phyloP scores from a whole-genome alignment of 805 yeast genomes.

The Saccharomyces jurei region DNA sequence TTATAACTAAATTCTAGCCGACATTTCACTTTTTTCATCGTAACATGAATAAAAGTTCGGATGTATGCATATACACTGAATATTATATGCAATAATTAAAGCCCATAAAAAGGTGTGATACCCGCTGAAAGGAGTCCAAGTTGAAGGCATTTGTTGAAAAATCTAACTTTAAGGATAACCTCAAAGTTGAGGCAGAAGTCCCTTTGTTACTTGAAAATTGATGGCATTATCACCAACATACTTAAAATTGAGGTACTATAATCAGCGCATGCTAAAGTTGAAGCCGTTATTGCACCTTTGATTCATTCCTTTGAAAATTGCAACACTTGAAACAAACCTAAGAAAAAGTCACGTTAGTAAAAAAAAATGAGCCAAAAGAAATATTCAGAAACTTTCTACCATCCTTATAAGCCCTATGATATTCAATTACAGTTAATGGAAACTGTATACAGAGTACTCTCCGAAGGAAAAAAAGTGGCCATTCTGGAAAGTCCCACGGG shows the following conservation, averaged over 20 bases:
- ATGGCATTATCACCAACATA: background rate
- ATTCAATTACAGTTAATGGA: slow-evolving; percentile 75
- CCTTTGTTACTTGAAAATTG: background rate
- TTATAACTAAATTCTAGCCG: background rate
- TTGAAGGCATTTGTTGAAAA: background rate
- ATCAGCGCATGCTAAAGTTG: background rate
- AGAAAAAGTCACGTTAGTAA: background rate
- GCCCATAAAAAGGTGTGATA: background rate
- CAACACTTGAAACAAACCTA: background rate
- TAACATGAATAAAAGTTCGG: background rate
- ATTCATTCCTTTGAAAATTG: background rate
- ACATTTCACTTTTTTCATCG: background rate
- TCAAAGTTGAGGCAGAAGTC: background rate
- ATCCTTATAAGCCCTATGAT: slow-evolving; percentile 75
- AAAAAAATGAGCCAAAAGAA: background rate
- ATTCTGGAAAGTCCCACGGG: slow-evolving; percentile 93
- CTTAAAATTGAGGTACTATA: background rate
- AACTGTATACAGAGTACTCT: slow-evolving; percentile 56
- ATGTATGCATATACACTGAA: background rate
- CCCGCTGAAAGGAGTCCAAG: background rate
- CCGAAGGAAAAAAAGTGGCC: slow-evolving; percentile 50
- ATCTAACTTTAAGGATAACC: background rate
- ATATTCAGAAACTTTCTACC: slow-evolving; percentile 38
- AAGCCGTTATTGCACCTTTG: background rate
- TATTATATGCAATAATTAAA: background rate